These are phyloP conservation scores for Irpex sp. DNA, from an alignment of 1,284 basidiomycete genomes.

Conservation along the genomic window DNA sequence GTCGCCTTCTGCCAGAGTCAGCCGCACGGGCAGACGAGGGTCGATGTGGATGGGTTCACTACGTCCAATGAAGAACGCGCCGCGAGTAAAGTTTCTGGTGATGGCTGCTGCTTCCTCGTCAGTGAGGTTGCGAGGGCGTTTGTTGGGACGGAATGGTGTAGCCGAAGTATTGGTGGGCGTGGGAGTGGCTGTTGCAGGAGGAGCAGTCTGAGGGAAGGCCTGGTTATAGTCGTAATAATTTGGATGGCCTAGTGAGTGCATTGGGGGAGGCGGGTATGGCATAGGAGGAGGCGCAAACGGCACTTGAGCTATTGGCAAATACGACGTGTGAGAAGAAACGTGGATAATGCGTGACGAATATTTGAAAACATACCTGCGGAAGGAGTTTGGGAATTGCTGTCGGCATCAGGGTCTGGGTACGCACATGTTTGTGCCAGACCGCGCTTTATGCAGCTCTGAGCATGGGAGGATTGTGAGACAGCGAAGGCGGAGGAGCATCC, in stretches of 20 bases:
- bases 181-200: constrained; percentile 49
- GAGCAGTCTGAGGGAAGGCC: constrained; percentile 45
- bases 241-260: constrained; percentile 51
- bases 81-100: constrained; percentile 72
- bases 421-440: constrained; percentile 63
- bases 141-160: constrained; percentile 68
- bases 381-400: constrained; percentile 40
- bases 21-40: constrained; percentile 67
- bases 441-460: constrained; percentile 72
- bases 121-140: constrained; percentile 70
- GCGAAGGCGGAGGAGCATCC: constrained; percentile 10
- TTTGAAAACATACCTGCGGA: constrained; percentile 36
- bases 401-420: constrained; percentile 73
- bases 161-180: constrained; percentile 40
- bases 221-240: constrained; percentile 74
- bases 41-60: constrained; percentile 78
- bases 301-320: constrained; percentile 7
- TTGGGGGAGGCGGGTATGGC: constrained; percentile 23
- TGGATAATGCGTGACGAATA: constrained; percentile 3
- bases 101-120: constrained; percentile 78
- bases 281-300: constrained; percentile 19
- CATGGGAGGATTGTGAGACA: constrained; percentile 9
- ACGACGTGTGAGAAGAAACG: background rate
- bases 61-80: constrained; percentile 74
- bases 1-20: constrained; percentile 75